phyloP scores from a whole-genome alignment of 23 red algal genomes.

The Gracilariopsis chorda region DNA sequence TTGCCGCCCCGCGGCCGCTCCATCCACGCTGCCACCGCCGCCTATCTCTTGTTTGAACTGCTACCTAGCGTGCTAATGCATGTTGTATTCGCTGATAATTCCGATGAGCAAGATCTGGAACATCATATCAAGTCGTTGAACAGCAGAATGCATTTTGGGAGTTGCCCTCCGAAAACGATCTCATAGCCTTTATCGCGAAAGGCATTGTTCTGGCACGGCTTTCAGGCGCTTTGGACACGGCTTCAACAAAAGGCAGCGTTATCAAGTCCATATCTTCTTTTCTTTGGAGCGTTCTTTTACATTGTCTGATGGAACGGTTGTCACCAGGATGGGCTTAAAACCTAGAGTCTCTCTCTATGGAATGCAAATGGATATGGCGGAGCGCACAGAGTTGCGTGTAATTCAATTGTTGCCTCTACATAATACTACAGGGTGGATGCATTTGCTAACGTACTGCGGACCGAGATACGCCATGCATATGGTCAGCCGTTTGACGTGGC shows the following conservation, averaged over 20 bases:
- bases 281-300: constrained; percentile 6
- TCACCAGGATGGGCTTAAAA: constrained; percentile 72
- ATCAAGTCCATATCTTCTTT: constrained; percentile 53
- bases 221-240: constrained; percentile 55
- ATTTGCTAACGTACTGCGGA: no score
- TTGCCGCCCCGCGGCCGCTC: constrained; percentile 76
- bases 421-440: no score
- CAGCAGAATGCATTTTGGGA: constrained; percentile 64
- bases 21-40: constrained; percentile 59
- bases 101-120: constrained; percentile 11
- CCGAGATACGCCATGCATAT: no score
- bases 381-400: no score
- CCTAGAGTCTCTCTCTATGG: constrained; percentile 60
- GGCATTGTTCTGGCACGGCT: constrained; percentile 71
- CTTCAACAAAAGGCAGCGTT: not conserved
- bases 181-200: constrained; percentile 74
- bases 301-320: constrained; percentile 16
- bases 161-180: constrained; percentile 9
- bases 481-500: no score
- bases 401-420: no score
- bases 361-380: no score
- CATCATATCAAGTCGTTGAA: constrained; percentile 57
- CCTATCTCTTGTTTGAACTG: constrained; percentile 23
- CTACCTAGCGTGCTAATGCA: constrained; percentile 5
- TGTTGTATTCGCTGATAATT: constrained; percentile 32